These are phyloP conservation scores for Brettanomyces sp. DNA, from an alignment of 805 yeast genomes.

Conservation along the genomic window DNA sequence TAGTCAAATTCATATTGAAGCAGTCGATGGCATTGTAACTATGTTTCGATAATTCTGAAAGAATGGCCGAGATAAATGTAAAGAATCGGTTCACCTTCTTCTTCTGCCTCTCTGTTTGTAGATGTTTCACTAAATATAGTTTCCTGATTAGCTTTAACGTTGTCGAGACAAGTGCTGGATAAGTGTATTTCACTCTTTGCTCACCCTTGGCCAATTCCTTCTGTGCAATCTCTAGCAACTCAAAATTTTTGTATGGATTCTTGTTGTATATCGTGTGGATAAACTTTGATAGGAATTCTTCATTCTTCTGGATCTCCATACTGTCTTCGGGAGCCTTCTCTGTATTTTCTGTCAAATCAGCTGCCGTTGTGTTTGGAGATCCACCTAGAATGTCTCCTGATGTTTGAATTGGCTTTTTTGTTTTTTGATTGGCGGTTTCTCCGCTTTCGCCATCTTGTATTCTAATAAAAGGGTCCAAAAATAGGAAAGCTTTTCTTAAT, in stretches of 20 bases:
- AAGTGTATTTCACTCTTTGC: conserved; percentile 51
- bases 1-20: conserved; percentile 47
- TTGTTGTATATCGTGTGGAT: conserved; percentile 51
- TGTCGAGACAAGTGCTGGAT: conserved; percentile 64
- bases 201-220: conserved; percentile 46
- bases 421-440: conserved; percentile 17
- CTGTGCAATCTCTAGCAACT: conserved; percentile 35
- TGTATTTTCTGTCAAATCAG: conserved; percentile 15
- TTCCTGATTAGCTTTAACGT: conserved; percentile 53
- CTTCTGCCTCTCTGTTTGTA: conserved; percentile 15
- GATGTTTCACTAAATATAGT: conserved; percentile 22
- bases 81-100: conserved; percentile 32
- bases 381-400: conserved; percentile 14
- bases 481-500: conserved; percentile 50
- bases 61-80: conserved; percentile 61
- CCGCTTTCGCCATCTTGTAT: neutral
- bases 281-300: conserved; percentile 59
- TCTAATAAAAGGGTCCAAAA: conserved; percentile 43
- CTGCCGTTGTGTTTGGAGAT: neutral
- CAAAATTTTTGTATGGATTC: conserved; percentile 36
- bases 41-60: conserved; percentile 53
- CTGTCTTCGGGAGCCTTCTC: conserved; percentile 10
- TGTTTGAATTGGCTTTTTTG: conserved; percentile 23
- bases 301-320: conserved; percentile 33
- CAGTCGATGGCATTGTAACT: conserved; percentile 21